These are phyloP conservation scores for Eimeria brunetti DNA, from an alignment of 169 alveolate species.

Conservation along the genomic window DNA sequence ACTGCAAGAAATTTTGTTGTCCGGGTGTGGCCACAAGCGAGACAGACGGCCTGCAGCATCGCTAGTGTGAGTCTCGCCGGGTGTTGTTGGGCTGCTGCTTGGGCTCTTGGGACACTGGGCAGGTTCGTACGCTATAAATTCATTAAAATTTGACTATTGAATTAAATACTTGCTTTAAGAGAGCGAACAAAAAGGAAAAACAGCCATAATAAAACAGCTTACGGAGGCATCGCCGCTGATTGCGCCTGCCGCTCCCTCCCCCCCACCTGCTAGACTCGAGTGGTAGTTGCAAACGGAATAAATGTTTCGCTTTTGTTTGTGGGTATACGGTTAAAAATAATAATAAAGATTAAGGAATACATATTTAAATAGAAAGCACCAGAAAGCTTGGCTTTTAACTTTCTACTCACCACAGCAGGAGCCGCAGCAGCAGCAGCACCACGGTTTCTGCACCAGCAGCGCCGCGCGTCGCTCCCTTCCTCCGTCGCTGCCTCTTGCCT, in stretches of 20 bases:
- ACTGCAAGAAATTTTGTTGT: no score
- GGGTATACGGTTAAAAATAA: no score
- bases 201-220: not conserved
- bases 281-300: no score
- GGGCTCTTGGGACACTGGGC: no score
- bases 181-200: no score
- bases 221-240: not conserved
- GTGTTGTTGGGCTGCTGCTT: no score
- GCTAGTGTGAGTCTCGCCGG: no score
- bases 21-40: no score
- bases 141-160: no score
- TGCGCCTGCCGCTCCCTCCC: slow-evolving; percentile 28
- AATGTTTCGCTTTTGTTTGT: not conserved
- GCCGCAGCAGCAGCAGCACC: not conserved
- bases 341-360: not conserved
- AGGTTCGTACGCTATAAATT: no score
- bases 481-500: slow-evolving; percentile 14
- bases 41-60: no score
- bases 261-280: not conserved
- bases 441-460: slow-evolving; percentile 13
- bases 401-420: not conserved
- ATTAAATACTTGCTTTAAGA: no score
- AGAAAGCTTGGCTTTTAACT: not conserved
- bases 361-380: not conserved
- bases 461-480: slow-evolving; percentile 44